Evolutionary conservation across 371 early-diverging fungal genomes (phyloP), one percentile per base, ranked within the genome.

Genomic region (Apophysomyces variabilis): DNA sequence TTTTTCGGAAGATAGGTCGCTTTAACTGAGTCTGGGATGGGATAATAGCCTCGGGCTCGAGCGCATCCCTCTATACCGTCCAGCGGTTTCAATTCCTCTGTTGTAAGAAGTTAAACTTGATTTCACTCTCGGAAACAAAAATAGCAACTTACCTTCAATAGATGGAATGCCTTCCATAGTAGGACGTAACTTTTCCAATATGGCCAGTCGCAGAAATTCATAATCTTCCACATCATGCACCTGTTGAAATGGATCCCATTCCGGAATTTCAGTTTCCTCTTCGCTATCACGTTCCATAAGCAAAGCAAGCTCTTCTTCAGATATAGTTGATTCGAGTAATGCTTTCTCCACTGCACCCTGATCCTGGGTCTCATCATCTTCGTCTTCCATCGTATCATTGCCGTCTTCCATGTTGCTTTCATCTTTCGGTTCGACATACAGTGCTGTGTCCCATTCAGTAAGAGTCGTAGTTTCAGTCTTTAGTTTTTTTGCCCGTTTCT

Each of bases 11-110:
- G 65, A 63, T 90, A 90, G 3, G 80, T 84, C 12, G 86, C 82
- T 71, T 96, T 95, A 60, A 81, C 83, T 21, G 78, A 72, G 9
- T 86, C 87, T 0, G 92, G 80, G 21, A 95, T 89, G 54, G 72
- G 69, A 69, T 90, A 87, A 71, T 82, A 87, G 7, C 91, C 89
- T 70, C 94, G 87, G 0, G 93, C 92, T 39, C 97, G 87, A 7
- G 95, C 97, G 46, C 89, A 84, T 13, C 95, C 96, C 0, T 91
- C 90, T 39, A 78, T 58, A 35, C 13, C 38, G 47, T 65, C 62
- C 37, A 57, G 41, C 38, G 66, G 65, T 14, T 65, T 70, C 44
- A 62, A 41, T 9, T 13, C 38, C 41, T 61, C 56, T 43, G 63
- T 13, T 14, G 8, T 57, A 50, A 39, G 21, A 60, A 45, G 16